Base-by-base conservation (phyloP, 164 flowering plant species). In the Houttuynia cordata region DNA sequence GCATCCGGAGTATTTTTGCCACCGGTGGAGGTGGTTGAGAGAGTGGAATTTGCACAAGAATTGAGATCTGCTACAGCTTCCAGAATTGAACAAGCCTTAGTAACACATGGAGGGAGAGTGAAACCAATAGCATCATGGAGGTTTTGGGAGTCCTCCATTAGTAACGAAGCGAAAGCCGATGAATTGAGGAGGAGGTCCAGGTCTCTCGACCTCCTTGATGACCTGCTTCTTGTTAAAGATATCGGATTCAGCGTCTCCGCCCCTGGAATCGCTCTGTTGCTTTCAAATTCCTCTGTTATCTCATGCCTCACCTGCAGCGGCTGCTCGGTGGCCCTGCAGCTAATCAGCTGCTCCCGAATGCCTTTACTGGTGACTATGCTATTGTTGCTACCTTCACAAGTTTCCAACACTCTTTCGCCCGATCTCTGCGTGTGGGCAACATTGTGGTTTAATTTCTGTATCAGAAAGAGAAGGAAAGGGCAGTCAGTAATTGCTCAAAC, bases 21-120 rank as follows among this genome's bases (percentile, higher is more conserved):
- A 0, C 57, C 57, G 7, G 78, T 71, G 62, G 68, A 74, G 25
- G 69, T 62, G 19, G 64, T 41, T 18, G 81, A 73, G 1, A 70
- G 47, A 52, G 72, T 72, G 56, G 84, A 75, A 56, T 71, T 69
- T 10, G 83, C 78, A n/a, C 73, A 68, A 25, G 90, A 83, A 63
- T 87, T 93, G 68, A 93, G 92, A 60, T 93, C 97, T 0, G 92
- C 94, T 7, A 93, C 97, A 13, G 99, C 97, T 58, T 93, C 96
- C 8, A 87, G 75, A 47, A 93, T 87, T n/a, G 94, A 86, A 57
- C 86, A 74, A 53, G 97, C 98, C 74, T 93, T 93, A 61, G 81
- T 70, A 51, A 93, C 76, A 66, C 96, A 84, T 4, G 91, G 60
- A 13, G 96, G 98, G 62, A 87, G 82, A 8, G 92, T 59, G 58